phyloP scores from a whole-genome alignment of 2,329 filamentous ascomycete species.

The Curvularia hawaiiensis region DNA sequence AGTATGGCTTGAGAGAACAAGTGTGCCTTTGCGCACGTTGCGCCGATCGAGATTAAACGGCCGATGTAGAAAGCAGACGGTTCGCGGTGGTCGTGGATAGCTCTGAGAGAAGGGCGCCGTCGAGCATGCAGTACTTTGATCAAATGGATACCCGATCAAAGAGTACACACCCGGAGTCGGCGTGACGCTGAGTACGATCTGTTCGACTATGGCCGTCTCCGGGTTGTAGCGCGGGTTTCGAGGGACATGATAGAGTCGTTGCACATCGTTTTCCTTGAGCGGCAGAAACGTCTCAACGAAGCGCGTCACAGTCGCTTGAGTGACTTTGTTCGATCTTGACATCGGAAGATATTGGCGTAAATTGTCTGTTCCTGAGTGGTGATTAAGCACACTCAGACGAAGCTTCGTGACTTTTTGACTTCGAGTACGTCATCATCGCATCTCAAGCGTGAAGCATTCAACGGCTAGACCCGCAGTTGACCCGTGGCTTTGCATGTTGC shows the following conservation, averaged over 20 bases:
- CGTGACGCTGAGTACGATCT: constrained; percentile 40
- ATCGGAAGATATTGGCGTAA: constrained; percentile 15
- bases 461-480: background rate
- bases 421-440: constrained; percentile 30
- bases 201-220: constrained; percentile 35
- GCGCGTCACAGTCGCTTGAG: constrained; percentile 33
- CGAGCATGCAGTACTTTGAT: constrained; percentile 8
- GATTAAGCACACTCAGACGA: constrained; percentile 4
- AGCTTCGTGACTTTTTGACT: constrained; percentile 12
- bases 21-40: constrained; percentile 31
- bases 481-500: background rate
- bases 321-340: constrained; percentile 31
- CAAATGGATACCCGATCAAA: constrained; percentile 26
- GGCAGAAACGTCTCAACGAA: constrained; percentile 40
- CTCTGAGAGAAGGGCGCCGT: constrained; percentile 1
- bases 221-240: constrained; percentile 35
- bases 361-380: constrained; percentile 14
- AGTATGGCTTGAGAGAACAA: constrained; percentile 45
- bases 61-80: constrained; percentile 42
- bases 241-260: constrained; percentile 42
- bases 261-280: constrained; percentile 39
- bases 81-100: constrained; percentile 27
- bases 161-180: constrained; percentile 40
- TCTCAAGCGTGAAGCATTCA: background rate
- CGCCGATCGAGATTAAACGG: constrained; percentile 40